Conservation (phyloP, 768 basidiomycete species). For the Dentipellis sp. region DNA sequence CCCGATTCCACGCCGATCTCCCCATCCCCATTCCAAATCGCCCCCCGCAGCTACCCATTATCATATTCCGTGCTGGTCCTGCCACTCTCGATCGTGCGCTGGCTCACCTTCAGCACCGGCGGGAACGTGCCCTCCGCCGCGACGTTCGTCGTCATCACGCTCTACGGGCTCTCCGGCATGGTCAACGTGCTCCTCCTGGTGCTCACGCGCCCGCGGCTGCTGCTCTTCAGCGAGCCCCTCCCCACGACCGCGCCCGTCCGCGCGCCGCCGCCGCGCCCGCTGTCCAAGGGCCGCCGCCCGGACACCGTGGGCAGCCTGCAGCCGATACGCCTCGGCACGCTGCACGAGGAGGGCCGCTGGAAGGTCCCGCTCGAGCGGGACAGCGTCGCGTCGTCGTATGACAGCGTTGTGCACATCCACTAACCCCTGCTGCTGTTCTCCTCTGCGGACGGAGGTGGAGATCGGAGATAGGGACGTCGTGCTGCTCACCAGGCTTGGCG, state of each 20-base stretch:
- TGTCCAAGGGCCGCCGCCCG: not conserved
- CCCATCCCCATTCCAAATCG: not conserved
- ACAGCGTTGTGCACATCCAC: not conserved
- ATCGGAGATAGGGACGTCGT: not conserved
- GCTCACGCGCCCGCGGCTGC: conserved; percentile 25
- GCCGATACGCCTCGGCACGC: not conserved
- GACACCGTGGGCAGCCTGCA: not conserved
- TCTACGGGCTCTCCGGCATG: conserved; percentile 31
- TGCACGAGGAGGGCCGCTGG: not conserved
- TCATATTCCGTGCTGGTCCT: conserved; percentile 29
- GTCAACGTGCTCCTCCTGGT: conserved; percentile 32
- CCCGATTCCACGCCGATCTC: not conserved
- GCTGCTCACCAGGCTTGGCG: not conserved
- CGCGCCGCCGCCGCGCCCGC: not conserved
- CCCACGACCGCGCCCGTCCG: not conserved
- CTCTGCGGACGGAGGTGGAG: not conserved
- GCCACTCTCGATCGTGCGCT: conserved; percentile 31
- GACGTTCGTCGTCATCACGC: conserved; percentile 22
- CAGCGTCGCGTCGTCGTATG: not conserved
- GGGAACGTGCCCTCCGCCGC: conserved; percentile 21
- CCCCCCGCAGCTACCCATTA: conserved; percentile 26
- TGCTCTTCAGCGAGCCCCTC: conserved; percentile 19
- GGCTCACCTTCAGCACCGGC: conserved; percentile 22
- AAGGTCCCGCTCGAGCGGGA: not conserved
- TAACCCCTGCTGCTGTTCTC: not conserved